Conservation (phyloP, 176 grass and related monocot species). For the Eleusine coracana region DNA sequence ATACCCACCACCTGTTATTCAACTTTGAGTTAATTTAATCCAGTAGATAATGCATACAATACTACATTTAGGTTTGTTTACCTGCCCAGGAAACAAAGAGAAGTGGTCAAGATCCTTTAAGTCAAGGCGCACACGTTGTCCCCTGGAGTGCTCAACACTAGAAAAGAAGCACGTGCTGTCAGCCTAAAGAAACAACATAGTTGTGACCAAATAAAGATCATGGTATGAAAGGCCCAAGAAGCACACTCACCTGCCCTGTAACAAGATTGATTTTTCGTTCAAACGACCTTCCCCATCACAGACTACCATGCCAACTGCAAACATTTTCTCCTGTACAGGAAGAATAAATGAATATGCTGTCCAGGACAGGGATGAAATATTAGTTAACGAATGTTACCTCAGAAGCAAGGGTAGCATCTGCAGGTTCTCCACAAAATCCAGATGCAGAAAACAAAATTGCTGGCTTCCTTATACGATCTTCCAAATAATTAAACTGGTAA, state of each 20-base stretch:
- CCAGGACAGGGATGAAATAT: slow-evolving; percentile 2
- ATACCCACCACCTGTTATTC: slow-evolving; percentile 77
- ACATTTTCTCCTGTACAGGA: slow-evolving; percentile 78
- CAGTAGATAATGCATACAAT: slow-evolving; percentile 20
- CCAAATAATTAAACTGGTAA: slow-evolving; percentile 90
- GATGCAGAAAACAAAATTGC: slow-evolving; percentile 56
- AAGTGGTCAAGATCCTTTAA: slow-evolving; percentile 77
- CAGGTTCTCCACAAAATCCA: slow-evolving; percentile 56
- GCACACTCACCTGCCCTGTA: slow-evolving; percentile 74
- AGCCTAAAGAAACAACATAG: slow-evolving; percentile 35
- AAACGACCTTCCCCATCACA: slow-evolving; percentile 93
- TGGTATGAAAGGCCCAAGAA: slow-evolving; percentile 28
- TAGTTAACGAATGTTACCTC: slow-evolving; percentile 53
- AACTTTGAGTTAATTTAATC: slow-evolving; percentile 33
- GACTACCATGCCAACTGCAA: slow-evolving; percentile 83
- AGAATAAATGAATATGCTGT: slow-evolving; percentile 24
- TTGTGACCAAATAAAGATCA: slow-evolving; percentile 6
- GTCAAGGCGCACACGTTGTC: slow-evolving; percentile 78
- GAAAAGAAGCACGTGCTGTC: slow-evolving; percentile 26
- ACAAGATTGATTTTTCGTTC: slow-evolving; percentile 97
- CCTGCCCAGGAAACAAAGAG: slow-evolving; percentile 95
- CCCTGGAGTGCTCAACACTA: slow-evolving; percentile 77
- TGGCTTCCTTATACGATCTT: slow-evolving; percentile 63
- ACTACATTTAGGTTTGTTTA: slow-evolving; percentile 25
- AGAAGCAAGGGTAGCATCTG: slow-evolving; percentile 85